phyloP scores from a whole-genome alignment of 1,284 basidiomycete genomes.

The Trichosporon sp. region DNA sequence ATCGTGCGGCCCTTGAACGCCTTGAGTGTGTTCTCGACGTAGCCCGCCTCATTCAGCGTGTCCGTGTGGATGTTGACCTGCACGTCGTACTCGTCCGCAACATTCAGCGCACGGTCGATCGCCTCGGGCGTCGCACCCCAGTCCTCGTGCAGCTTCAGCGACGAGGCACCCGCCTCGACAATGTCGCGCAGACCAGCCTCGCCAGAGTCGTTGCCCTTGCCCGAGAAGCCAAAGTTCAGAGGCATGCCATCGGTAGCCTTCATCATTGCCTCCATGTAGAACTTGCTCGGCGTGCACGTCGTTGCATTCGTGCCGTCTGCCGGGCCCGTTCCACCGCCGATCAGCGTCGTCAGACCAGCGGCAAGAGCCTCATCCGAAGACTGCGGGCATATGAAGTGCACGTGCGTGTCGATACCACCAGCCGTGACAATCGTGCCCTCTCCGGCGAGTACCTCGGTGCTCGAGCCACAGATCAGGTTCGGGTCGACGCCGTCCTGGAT shows the following conservation, averaged over 20 bases:
- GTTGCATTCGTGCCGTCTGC: constrained; percentile 86
- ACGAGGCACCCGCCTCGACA: constrained; percentile 78
- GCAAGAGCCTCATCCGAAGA: constrained; percentile 59
- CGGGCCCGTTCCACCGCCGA: constrained; percentile 91
- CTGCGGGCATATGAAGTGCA: constrained; percentile 92
- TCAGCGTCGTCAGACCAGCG: constrained; percentile 71
- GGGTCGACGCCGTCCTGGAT: constrained; percentile 77
- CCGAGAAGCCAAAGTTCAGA: constrained; percentile 89
- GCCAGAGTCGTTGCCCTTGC: constrained; percentile 89
- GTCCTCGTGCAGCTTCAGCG: constrained; percentile 95
- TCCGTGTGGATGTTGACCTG: constrained; percentile 98
- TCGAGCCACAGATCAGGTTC: constrained; percentile 72
- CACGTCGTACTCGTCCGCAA: constrained; percentile 90
- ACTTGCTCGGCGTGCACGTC: constrained; percentile 85
- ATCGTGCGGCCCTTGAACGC: constrained; percentile 90
- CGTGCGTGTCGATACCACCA: constrained; percentile 85
- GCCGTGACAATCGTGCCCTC: constrained; percentile 92
- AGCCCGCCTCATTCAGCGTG: constrained; percentile 86
- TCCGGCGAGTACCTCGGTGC: constrained; percentile 82
- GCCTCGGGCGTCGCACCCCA: constrained; percentile 90
- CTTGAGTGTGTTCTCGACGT: constrained; percentile 66
- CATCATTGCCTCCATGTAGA: constrained; percentile 82
- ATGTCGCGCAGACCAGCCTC: constrained; percentile 67
- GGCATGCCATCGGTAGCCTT: constrained; percentile 79
- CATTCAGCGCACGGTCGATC: constrained; percentile 71